Evolutionary conservation across 2,329 filamentous ascomycete genomes (phyloP), one percentile per base, ranked within the genome.

Genomic region (Aspergillus caelatus): DNA sequence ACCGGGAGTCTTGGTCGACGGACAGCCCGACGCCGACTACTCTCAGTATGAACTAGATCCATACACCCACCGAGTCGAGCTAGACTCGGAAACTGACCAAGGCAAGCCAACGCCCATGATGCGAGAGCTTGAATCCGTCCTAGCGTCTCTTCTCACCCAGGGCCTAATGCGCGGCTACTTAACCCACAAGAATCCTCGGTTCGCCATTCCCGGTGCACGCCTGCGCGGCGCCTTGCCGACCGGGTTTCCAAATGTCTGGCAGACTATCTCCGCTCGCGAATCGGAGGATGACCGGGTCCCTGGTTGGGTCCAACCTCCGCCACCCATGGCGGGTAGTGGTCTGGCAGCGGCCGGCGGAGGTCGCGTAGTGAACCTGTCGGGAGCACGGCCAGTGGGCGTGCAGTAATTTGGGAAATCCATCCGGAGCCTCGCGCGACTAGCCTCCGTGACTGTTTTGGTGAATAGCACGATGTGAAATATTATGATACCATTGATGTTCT

Each of bases 121-220:
- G 72, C 71, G 69, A 16, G 89, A 92, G 68, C 83, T 96, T n/a
- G 93, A 97, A 78, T 88, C 88, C 52, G 88, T 92, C 56, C 84
- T 96, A 14, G 87, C 91, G 0, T 89, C 89, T 12, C 84, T 97
- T 14, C 86, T 96, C 23, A 88, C 91, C 57, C 92, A 96, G 77
- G 92, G 91, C 0, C 81, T 97, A 28, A 83, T 97, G 74, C 88
- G 90, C 68, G 94, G 94, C 1, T 97, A 94, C 72, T 85, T 97
- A 32, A 91, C 91, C 19, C 92, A 96, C 71, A 86, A 86, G 30
- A 88, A 89, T 72, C 85, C 86, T 50, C 89, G 91, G 56, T 93
- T 97, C 72, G 93, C 93, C 14, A 91, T 97, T 50, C 88, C 91
- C 58, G 93, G 94, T 3, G 88, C 91, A 28, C 74, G 76, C 48